phyloP scores from a whole-genome alignment of 257 asterid species.

The Lavandula angustifolia region DNA sequence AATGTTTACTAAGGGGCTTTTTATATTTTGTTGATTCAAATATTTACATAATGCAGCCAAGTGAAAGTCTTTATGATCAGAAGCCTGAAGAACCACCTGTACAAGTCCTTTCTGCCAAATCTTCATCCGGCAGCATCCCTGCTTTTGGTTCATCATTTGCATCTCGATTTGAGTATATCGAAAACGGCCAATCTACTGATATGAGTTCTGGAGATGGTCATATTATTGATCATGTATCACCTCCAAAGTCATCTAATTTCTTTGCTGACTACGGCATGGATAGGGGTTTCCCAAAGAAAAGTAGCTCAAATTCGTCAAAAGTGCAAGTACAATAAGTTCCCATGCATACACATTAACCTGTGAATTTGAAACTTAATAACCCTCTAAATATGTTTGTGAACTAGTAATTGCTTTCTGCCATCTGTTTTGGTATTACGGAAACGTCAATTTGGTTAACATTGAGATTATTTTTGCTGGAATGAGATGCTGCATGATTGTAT shows the following conservation, averaged over 20 bases:
- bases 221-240: constrained; percentile 60
- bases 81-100: constrained; percentile 82
- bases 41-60: constrained; percentile 55
- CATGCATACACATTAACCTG: constrained; percentile 14
- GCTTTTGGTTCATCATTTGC: constrained; percentile 48
- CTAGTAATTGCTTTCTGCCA: constrained; percentile 1
- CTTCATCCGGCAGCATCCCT: constrained; percentile 51
- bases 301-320: constrained; percentile 62
- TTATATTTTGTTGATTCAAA: constrained; percentile 23
- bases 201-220: constrained; percentile 64
- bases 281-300: constrained; percentile 75
- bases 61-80: constrained; percentile 94
- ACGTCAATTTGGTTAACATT: constrained; percentile 9
- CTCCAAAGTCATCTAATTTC: constrained; percentile 83
- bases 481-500: not conserved
- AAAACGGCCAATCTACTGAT: constrained; percentile 69
- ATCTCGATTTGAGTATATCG: constrained; percentile 87
- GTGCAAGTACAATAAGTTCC: constrained; percentile 58
- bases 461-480: not conserved
- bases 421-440: constrained; percentile 7
- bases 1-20: constrained; percentile 17
- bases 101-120: constrained; percentile 54
- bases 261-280: constrained; percentile 95
- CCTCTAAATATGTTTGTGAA: constrained; percentile 14
- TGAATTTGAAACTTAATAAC: not conserved